Conservation (phyloP, 2,329 filamentous ascomycete species). For the Xylariaceae sp. region DNA sequence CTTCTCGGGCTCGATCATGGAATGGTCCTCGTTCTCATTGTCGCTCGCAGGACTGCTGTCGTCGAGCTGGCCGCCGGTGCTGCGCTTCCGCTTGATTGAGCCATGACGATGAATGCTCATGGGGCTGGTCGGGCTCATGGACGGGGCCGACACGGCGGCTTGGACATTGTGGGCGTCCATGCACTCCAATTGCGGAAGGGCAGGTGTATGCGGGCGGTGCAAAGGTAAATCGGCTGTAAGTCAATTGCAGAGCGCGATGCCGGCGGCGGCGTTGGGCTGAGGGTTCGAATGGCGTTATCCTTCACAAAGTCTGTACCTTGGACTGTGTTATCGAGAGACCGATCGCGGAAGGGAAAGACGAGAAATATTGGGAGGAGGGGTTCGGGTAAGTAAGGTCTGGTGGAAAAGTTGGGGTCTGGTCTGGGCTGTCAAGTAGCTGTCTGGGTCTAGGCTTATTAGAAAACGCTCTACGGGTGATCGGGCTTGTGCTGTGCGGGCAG, state of each 20-base stretch:
- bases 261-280: neutral
- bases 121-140: slow-evolving; percentile 53
- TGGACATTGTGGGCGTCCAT: slow-evolving; percentile 46
- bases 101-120: slow-evolving; percentile 46
- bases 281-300: neutral
- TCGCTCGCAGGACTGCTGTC: slow-evolving; percentile 59
- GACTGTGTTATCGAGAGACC: slow-evolving; percentile 8
- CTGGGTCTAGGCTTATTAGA: too few relatives aligned
- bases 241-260: neutral
- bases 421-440: neutral
- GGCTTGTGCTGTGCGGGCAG: too few relatives aligned
- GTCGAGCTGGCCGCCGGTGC: slow-evolving; percentile 40
- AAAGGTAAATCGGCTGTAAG: neutral
- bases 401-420: neutral
- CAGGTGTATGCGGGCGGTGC: slow-evolving; percentile 17
- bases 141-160: slow-evolving; percentile 42
- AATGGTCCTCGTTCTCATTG: slow-evolving; percentile 53
- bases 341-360: slow-evolving; percentile 26
- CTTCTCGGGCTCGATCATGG: slow-evolving; percentile 51
- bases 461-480: too few relatives aligned
- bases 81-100: slow-evolving; percentile 58
- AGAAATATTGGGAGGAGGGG: slow-evolving; percentile 18
- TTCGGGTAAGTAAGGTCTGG: slow-evolving; percentile 17
- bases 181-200: slow-evolving; percentile 23
- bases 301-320: too few relatives aligned